Evolutionary conservation across 2,329 filamentous ascomycete genomes (phyloP), one percentile per base, ranked within the genome.

Genomic region (Colletotrichum theobromicola): DNA sequence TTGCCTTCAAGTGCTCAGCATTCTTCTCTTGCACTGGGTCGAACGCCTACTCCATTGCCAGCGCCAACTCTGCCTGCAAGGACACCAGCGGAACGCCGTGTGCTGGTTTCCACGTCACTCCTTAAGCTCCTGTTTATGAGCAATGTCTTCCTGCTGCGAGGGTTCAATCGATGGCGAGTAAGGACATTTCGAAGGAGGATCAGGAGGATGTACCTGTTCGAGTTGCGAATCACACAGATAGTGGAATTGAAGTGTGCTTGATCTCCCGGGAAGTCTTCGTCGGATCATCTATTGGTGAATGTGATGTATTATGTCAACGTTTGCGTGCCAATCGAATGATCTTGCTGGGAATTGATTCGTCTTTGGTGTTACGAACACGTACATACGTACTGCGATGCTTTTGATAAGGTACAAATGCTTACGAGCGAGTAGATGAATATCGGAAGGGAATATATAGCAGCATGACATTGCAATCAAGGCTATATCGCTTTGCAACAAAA

Each of bases 111-210:
- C 42, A 50, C 42, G 42, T 50, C 6, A 50, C 42, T 4, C n/a
- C 42, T 50, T 21, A n/a, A 50, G 12, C n/a, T 50, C 42, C n/a
- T 10, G 42, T 21, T 13, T n/a, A 4, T 50, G n/a, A 21, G 16
- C 42, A 18, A 50, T 46, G 5, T 0, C 42, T n/a, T 50, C n/a
- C 4, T 4, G 7, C 24, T n/a, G 10, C 21, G 12, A 21, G 10
- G n/a, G 6, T 12, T 50, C 24, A n/a, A 12, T 50, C 3, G 0
- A 12, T 3, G 0, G 21, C 7, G 13, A 13, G n/a, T n/a, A n/a
- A n/a, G 1, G 37, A 46, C 13, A 0, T 7, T 50, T 46, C 3
- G 0, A 12, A 0, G 42, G n/a, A 7, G 21, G 13, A n/a, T 2
- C 13, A n/a, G 42, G 1, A 7, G 7, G 13, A 13, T 0, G n/a